Base-by-base conservation (phyloP, 192 early-diverging fungal species). In the Coemansia sp. region DNA sequence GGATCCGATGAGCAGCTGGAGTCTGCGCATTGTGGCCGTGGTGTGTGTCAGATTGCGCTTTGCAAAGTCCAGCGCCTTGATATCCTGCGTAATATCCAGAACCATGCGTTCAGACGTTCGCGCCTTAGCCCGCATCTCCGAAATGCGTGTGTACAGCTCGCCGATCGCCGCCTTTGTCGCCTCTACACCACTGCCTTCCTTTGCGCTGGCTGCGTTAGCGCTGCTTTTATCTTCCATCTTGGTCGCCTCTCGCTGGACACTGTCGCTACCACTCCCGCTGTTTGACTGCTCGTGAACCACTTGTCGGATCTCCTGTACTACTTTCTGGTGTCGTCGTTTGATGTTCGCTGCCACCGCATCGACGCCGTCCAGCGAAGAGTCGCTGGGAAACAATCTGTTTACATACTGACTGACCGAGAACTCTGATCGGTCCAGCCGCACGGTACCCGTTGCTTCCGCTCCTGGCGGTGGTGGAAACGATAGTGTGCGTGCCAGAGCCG, bases 1-100 rank as follows among this genome's bases (percentile, higher is more conserved):
- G 3, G 92, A 92, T 0, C 87, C 87, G 10, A 90, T 90, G 36
- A 97, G 77, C 92, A 97, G 93, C 70, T 97, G 94, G 10, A 97
- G 78, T 67, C 94, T 84, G 62, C 90, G 90, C 56, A 97, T 81
- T 5, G 91, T 87, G 0, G 90, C 91, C 12, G 95, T 92, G 2
- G 95, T 90, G 32, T 77, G 68, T 5, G 91, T 91, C 48, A 99
- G 77, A 68, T 98, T 95, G 61, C 91, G 88, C 75, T 99, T 99
- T 42, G 95, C 94, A 67, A 89, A 90, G 74, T 99, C 98, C 46
- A 99, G 84, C 10, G 90, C 86, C 67, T 95, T 95, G 67, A 99
- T 98, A 67, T 99, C 98, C 62, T 91, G 87, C 12, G 98, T 98
- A 51, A 99, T 99, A 51, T 97, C 94, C 16, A 92, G 88, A 0